A percentile compares a stretch with the other conserved stretches of the same genome.
phyloP scores from a whole-genome alignment of 352 stramenopile species.

The Pythium periplocum region DNA sequence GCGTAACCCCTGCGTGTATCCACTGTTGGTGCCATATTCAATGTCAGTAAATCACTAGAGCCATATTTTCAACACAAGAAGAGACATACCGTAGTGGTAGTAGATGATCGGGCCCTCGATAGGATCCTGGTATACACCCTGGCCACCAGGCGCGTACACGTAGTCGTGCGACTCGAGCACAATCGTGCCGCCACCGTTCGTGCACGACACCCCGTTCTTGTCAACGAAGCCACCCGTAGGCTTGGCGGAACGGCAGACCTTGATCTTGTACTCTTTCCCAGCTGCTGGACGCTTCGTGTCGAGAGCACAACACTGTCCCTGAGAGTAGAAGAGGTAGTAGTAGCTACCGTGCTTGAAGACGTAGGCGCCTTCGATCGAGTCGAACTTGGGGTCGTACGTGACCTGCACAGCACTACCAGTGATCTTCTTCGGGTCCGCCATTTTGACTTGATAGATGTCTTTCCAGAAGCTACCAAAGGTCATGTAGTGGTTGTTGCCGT shows the following conservation, averaged over 20 bases:
- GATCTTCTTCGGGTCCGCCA: conserved; percentile 20
- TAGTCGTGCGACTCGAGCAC: conserved; percentile 38
- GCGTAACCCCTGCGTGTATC: conserved; percentile 38
- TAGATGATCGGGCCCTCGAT: conserved; percentile 37
- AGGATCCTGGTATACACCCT: conserved; percentile 41
- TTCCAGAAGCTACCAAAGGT: conserved; percentile 49
- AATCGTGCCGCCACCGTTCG: conserved; percentile 33
- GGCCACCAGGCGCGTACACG: conserved; percentile 40
- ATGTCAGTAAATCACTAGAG: neutral
- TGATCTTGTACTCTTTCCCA: conserved; percentile 48
- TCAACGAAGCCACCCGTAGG: conserved; percentile 33
- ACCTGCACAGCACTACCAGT: conserved; percentile 14
- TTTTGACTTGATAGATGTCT: conserved; percentile 26
- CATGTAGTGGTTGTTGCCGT: conserved; percentile 30
- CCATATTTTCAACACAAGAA: neutral
- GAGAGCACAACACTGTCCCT: conserved; percentile 31
- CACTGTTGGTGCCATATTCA: conserved; percentile 20
- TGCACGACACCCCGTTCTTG: conserved; percentile 24
- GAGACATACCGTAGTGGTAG: conserved; percentile 45
- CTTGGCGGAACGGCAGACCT: conserved; percentile 31
- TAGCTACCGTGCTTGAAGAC: conserved; percentile 30
- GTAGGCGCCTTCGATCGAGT: conserved; percentile 32
- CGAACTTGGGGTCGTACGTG: conserved; percentile 27
- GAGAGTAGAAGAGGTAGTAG: conserved; percentile 45
- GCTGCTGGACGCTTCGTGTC: conserved; percentile 17